Evolutionary conservation across 192 early-diverging fungal genomes (phyloP), one percentile per base, ranked within the genome.

Genomic region (Polychytrium aggregatum): DNA sequence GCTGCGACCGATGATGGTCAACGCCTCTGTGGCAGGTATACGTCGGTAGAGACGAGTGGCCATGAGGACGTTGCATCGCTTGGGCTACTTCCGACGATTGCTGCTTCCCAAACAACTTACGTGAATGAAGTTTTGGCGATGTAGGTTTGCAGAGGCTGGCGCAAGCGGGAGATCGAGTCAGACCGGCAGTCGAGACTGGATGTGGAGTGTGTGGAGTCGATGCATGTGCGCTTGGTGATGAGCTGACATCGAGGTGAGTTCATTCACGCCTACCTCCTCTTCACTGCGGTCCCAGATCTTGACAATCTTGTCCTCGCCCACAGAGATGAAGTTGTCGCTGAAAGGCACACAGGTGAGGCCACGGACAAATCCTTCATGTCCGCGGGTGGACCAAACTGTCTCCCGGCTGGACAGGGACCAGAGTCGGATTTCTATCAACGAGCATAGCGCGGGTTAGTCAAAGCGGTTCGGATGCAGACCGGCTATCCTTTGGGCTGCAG

Each of bases 271-370:
- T 21, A 17, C 29, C 29, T 36, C 44, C 20, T 44, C 37, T n/a
- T 51, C 27, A 44, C 14, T 64, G 21, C 70, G 72, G 41, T 83
- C 72, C 93, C 93, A 99, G 37, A 99, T 78, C 63, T 97, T 94
- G 48, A 90, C 87, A 9, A 83, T 83, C 60, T 88, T 92, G 70
- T 99, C 96, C 1, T 84, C 78, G 0, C 91, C 93, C 18, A 87
- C 90, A n/a, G 91, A 88, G 41, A 97, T 45, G 63, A 93, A 95
- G 14, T 75, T 71, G 10, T 67, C 70, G 18, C 71, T 71, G 34
- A 71, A 64, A 8, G 84, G 78, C 28, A 87, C 70, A 43, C 77
- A 68, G 52, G 82, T 76, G 9, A 94, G 70, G 14, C 96, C 96
- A 44, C 80, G 80, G 10, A 96, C 88, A 62, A 92, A 87, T 16